Base-by-base conservation (phyloP, 768 basidiomycete species). In the Amanita pseudoporphyria region DNA sequence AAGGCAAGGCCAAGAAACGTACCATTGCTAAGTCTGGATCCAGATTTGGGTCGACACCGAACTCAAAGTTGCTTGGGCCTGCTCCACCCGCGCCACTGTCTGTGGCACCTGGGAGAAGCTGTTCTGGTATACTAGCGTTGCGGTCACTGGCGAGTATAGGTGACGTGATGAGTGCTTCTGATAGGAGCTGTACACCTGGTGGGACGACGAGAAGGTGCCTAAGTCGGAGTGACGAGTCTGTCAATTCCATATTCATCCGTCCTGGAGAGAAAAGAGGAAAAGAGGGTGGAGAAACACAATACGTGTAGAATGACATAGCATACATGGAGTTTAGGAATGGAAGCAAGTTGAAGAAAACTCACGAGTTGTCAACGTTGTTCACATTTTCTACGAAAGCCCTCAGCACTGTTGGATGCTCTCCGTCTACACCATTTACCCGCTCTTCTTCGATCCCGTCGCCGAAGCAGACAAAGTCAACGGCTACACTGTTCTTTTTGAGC, bases 401-500 rank as follows among this genome's bases (percentile, higher is more conserved):
- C 53, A 99, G 71, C 49, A 90, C 78, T 13, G 69, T 67, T 59
- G 79, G 79, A 38, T 81, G 80, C 52, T 78, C 82, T 13, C 62
- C 63, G 5, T 70, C 66, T 16, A 42, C 49, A 16, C 33, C 49
- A 22, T 43, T 30, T 16, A 21, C 16, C 5, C 39, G n/a, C 32
- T 35, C 49, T 6, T 36, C 49, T 61, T 84, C 86, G 39, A 93
- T 87, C 5, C 82, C 87, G 58, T 95, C 94, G 1, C 95, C 95
- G 64, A 91, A 97, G 5, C 78, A 78, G 24, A 98, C 72, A 45
- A 98, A 73, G 65, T 99, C 96, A 21, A 98, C 77, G 1, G 94
- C 89, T 37, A 99, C 92, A 58, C 97, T 99, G 65, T 98, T 98
- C 82, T 99, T 99, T 76, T 97, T 97, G 54, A 99, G 74, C 66